Percentiles rank a stretch among this genome's conserved stretches.
These are phyloP conservation scores for Scleromitrula shiraiana DNA, from an alignment of 2,329 filamentous ascomycete genomes.

Conservation along the genomic window DNA sequence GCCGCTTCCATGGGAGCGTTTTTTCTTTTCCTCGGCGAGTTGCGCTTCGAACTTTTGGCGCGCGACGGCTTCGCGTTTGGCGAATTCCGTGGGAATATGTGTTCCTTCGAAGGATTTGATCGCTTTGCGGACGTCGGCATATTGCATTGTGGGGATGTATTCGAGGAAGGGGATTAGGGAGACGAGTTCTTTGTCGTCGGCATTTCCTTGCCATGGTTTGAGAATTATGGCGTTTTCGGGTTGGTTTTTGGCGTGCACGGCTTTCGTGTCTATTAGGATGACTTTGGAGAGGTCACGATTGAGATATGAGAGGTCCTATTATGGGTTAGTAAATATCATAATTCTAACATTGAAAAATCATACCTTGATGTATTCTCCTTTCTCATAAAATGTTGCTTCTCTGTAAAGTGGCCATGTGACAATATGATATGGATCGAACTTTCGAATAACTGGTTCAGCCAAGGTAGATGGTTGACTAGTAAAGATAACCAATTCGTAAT, in stretches of 20 bases:
- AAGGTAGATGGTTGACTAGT: conserved; percentile 78
- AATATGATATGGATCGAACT: conserved; percentile 90
- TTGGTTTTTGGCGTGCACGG: conserved; percentile 74
- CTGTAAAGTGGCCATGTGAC: conserved; percentile 93
- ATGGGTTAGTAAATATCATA: conserved; percentile 18
- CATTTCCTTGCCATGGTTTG: conserved; percentile 79
- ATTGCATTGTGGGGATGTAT: conserved; percentile 91
- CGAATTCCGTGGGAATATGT: conserved; percentile 84
- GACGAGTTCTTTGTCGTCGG: conserved; percentile 78
- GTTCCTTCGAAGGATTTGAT: conserved; percentile 84
- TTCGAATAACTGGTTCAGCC: conserved; percentile 81
- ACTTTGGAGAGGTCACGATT: conserved; percentile 95
- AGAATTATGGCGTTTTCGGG: conserved; percentile 95
- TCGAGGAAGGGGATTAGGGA: conserved; percentile 92
- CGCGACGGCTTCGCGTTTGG: conserved; percentile 75
- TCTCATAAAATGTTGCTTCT: conserved; percentile 94
- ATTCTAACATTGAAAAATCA: conserved; percentile 16
- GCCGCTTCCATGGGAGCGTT: conserved; percentile 48
- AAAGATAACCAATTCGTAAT: conserved; percentile 96
- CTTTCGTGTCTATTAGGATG: conserved; percentile 84
- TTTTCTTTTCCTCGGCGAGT: conserved; percentile 59
- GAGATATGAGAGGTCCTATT: conserved; percentile 87
- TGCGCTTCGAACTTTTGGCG: conserved; percentile 79
- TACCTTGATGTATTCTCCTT: conserved; percentile 94
- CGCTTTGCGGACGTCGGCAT: conserved; percentile 76